Evolutionary conservation across 306 rosid species (phyloP).

Genomic region (Cyclanthera cordifolia): DNA sequence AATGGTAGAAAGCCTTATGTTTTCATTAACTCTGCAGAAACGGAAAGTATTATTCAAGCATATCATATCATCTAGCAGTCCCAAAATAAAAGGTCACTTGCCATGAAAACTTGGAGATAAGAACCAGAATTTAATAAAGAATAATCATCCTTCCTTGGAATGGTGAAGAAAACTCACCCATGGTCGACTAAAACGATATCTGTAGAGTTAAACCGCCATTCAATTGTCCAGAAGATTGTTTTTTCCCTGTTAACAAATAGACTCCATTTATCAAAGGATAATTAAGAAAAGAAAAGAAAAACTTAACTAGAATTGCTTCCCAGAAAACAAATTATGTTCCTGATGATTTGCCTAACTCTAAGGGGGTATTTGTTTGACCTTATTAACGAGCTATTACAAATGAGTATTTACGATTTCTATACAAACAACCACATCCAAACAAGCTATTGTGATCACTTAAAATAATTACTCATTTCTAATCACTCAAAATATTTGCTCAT

Average conservation of each 20-base stretch:
- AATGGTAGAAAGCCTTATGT: constrained; percentile 33
- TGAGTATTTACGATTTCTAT: too few relatives aligned
- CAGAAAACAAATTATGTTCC: neutral
- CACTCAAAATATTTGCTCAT: too few relatives aligned
- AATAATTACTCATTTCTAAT: too few relatives aligned
- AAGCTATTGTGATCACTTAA: too few relatives aligned
- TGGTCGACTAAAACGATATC: constrained; percentile 48
- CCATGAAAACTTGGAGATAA: neutral
- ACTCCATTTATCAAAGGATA: neutral
- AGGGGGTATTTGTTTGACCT: too few relatives aligned
- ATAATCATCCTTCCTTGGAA: neutral
- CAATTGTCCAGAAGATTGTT: constrained; percentile 77
- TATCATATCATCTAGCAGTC: neutral
- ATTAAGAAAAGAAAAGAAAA: neutral
- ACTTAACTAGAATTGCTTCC: neutral
- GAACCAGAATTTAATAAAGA: neutral
- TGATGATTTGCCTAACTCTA: neutral
- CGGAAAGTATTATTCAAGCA: neutral
- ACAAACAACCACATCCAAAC: too few relatives aligned
- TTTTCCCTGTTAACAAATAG: constrained; percentile 45
- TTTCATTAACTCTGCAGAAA: constrained; percentile 53
- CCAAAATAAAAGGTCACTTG: neutral
- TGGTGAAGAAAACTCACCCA: constrained; percentile 42
- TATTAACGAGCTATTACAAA: too few relatives aligned
- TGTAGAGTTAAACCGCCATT: constrained; percentile 68